phyloP scores from a whole-genome alignment of 1,139 yeast species.

The Candida gigantensis region DNA sequence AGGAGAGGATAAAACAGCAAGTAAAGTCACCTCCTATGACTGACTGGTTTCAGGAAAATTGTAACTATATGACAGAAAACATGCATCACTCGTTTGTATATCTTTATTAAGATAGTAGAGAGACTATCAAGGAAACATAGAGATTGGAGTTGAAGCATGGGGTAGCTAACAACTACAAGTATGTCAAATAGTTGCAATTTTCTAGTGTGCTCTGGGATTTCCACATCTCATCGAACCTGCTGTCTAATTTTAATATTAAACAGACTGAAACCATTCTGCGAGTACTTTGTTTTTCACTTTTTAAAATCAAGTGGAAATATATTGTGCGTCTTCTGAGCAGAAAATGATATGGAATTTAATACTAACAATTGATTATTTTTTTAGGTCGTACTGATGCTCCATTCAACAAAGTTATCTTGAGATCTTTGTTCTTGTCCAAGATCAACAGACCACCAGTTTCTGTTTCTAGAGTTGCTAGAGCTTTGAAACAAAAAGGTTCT shows the following conservation, averaged over 20 bases:
- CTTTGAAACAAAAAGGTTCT: slow-evolving; percentile 82
- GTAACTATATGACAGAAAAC: slow-evolving; percentile 8
- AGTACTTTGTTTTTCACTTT: slow-evolving; percentile 44
- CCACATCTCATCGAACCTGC: background rate
- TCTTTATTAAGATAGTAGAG: slow-evolving; percentile 14
- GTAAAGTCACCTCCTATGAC: too few relatives aligned
- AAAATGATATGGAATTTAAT: slow-evolving; percentile 28
- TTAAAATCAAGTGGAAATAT: slow-evolving; percentile 19
- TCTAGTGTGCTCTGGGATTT: background rate
- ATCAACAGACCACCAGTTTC: slow-evolving; percentile 99
- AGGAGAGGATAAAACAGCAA: too few relatives aligned
- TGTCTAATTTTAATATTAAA: background rate
- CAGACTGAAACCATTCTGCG: slow-evolving; percentile 48
- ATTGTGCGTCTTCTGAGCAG: slow-evolving; percentile 65
- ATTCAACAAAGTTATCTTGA: slow-evolving; percentile 97
- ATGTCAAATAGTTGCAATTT: slow-evolving; percentile 3
- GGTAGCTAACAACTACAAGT: slow-evolving; percentile 15
- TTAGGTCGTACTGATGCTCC: slow-evolving; percentile 97
- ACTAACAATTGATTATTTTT: slow-evolving; percentile 39
- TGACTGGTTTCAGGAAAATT: background rate
- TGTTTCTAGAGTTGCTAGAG: slow-evolving; percentile 85
- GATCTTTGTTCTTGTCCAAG: slow-evolving; percentile 94
- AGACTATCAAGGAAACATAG: slow-evolving; percentile 13
- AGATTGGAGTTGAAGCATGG: slow-evolving; percentile 6
- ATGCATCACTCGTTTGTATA: background rate